Base-by-base conservation (phyloP, 108 stramenopile genomes). In the Cyclotella sp. region DNA sequence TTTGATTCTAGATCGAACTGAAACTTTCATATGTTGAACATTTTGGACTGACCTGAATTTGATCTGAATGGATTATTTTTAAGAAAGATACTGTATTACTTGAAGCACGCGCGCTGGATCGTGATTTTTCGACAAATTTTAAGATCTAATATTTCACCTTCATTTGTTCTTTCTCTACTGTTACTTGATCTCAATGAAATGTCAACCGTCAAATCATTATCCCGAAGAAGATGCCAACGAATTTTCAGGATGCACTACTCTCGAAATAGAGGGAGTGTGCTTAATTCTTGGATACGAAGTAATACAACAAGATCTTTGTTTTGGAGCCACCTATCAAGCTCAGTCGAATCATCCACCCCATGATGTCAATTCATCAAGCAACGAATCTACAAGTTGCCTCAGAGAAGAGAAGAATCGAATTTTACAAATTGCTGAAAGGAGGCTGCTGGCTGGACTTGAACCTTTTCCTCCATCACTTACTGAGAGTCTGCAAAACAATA, bases 351-450 rank as follows among this genome's bases (percentile, higher is more conserved):
- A 49, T 49, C 47, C 34, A 34, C 34, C 16, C 27, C 60, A 54
- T 19, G 46, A 49, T 63, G 61, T 28, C 22, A 51, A 30, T n/a
- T 7, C 11, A 30, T 0, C 39, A 49, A 58, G 63, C 13, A 63
- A 70, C 40, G 9, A 77, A 0, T 52, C 61, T 22, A 34, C 63
- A 58, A 64, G 18, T 22, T 34, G 54, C 54, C 55, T 81, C 34
- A 51, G 73, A 34, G 68, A 75, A 51, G 73, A 81, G 53, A 81
- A 70, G 59, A 68, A 81, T 57, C 68, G 73, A 3, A 75, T 81
- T 27, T 51, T 81, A 49, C 80, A 81, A 70, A 81, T 29, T 53
- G 73, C 80, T 53, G 80, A 81, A 65, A 58, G 80, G 12, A 58
- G 80, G 3, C 65, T 81, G 58, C 49, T 69, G 47, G 68, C 69